A percentile compares a stretch with the other conserved stretches of the same genome.
phyloP scores from a whole-genome alignment of 768 basidiomycete genomes.

The Tylopilus vinaceipallidus region DNA sequence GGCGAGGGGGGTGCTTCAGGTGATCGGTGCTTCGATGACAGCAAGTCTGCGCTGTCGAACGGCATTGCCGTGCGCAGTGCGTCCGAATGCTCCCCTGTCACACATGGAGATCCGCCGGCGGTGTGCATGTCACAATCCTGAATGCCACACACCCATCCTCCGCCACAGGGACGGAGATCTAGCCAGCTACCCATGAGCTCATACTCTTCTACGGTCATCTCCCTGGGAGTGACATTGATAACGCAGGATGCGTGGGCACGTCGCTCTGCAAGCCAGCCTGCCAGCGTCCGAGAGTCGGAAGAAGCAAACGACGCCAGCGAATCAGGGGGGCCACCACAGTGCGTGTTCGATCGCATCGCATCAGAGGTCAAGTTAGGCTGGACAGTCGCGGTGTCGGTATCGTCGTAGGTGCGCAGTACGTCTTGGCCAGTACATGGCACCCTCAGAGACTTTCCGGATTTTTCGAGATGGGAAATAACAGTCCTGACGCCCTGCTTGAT shows the following conservation, averaged over 20 bases:
- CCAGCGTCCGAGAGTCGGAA: constrained; percentile 33
- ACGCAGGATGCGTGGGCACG: constrained; percentile 28
- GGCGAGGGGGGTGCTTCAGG: constrained; percentile 4
- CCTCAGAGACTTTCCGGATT: constrained; percentile 13
- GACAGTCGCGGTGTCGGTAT: neutral
- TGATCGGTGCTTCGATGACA: constrained; percentile 1
- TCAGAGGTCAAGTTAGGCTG: neutral
- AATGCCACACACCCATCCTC: constrained; percentile 30
- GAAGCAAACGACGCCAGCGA: constrained; percentile 32
- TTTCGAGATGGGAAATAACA: constrained; percentile 19
- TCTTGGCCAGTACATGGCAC: constrained; percentile 8
- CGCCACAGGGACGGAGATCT: constrained; percentile 21
- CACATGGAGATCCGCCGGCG: constrained; percentile 33
- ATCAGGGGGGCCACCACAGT: constrained; percentile 18
- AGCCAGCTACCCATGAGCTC: constrained; percentile 50
- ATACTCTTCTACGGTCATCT: constrained; percentile 47
- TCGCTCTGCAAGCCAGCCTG: constrained; percentile 41
- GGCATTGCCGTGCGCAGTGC: constrained; percentile 28
- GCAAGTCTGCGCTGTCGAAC: constrained; percentile 19
- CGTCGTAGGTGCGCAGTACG: constrained; percentile 10
- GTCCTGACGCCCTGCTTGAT: constrained; percentile 24
- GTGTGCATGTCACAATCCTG: constrained; percentile 33
- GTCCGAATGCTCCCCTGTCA: constrained; percentile 13
- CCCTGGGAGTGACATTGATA: constrained; percentile 25
- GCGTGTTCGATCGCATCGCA: constrained; percentile 3